A percentile compares a stretch with the other conserved stretches of the same genome.
These are phyloP conservation scores for Ustilaginoidea virens DNA, from an alignment of 2,329 filamentous ascomycete species.

Conservation along the genomic window DNA sequence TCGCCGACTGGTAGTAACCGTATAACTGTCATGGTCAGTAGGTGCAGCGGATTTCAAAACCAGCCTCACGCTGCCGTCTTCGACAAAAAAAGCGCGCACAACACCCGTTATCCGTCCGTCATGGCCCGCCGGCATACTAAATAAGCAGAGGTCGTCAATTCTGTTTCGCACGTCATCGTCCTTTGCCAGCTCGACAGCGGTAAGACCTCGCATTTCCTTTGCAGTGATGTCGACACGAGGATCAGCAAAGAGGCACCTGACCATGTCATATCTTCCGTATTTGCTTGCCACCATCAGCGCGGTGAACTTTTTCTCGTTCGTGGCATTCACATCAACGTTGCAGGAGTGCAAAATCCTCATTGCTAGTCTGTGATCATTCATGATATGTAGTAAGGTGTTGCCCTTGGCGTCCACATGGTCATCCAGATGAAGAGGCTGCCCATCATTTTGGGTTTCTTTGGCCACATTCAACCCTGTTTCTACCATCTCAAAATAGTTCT, in stretches of 20 bases:
- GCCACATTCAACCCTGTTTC: constrained; percentile 64
- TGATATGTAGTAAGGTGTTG: constrained; percentile 90
- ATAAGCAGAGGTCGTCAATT: constrained; percentile 83
- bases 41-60: constrained; percentile 90
- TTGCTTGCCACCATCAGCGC: constrained; percentile 97
- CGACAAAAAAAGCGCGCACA: constrained; percentile 90
- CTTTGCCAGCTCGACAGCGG: constrained; percentile 90
- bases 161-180: constrained; percentile 94
- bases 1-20: constrained; percentile 84
- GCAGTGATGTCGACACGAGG: constrained; percentile 72
- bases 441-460: constrained; percentile 58
- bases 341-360: constrained; percentile 63
- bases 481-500: constrained; percentile 77
- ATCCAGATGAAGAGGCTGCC: constrained; percentile 69
- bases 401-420: constrained; percentile 87
- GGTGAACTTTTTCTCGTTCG: constrained; percentile 89
- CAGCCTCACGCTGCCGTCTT: constrained; percentile 84
- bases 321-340: constrained; percentile 91
- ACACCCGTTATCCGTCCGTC: constrained; percentile 83
- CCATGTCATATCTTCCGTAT: constrained; percentile 88
- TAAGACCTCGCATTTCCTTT: constrained; percentile 74
- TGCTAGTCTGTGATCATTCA: constrained; percentile 71
- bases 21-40: constrained; percentile 67
- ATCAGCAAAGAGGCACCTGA: constrained; percentile 75
- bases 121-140: constrained; percentile 54